Evolutionary conservation across 1,284 basidiomycete species (phyloP).

Genomic region (Malassezia cuniculi): DNA sequence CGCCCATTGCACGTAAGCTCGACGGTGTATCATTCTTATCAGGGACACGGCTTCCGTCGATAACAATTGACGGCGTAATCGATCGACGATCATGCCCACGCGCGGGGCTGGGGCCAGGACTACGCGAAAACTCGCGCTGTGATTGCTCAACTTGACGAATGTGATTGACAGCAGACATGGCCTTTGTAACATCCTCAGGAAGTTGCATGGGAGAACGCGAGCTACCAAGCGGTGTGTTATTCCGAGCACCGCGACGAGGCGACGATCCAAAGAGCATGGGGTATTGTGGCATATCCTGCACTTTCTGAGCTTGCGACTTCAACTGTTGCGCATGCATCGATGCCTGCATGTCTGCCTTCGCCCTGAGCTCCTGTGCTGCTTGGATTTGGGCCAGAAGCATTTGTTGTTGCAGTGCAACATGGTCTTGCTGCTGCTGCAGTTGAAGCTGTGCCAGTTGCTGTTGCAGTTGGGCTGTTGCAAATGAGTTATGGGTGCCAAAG

Average conservation of each 20-base stretch:
- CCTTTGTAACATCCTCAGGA: constrained; percentile 2
- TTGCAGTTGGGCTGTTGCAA: not conserved
- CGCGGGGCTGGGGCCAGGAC: constrained; percentile 2
- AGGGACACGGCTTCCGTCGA: constrained; percentile 3
- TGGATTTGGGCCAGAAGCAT: constrained; percentile 9
- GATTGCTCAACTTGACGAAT: not conserved
- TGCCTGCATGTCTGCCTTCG: not conserved
- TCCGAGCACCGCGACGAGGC: too few relatives aligned
- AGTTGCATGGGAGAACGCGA: not conserved
- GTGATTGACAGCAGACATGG: constrained; percentile 3
- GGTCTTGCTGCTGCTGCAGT: constrained; percentile 6
- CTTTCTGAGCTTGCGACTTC: too few relatives aligned
- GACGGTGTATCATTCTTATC: too few relatives aligned
- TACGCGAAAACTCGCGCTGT: not conserved
- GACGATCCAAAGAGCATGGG: too few relatives aligned
- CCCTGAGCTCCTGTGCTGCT: constrained; percentile 5
- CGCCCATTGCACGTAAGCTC: too few relatives aligned
- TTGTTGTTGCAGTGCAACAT: constrained; percentile 9
- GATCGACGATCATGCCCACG: constrained; percentile 2
- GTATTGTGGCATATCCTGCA: too few relatives aligned
- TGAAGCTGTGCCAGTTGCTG: constrained; percentile 9
- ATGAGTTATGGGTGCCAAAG: not conserved
- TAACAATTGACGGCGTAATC: constrained; percentile 11
- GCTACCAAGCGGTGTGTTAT: not conserved
- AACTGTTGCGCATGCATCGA: too few relatives aligned